phyloP scores from a whole-genome alignment of 2,329 filamentous ascomycete genomes.

The Colletotrichum somersetense region DNA sequence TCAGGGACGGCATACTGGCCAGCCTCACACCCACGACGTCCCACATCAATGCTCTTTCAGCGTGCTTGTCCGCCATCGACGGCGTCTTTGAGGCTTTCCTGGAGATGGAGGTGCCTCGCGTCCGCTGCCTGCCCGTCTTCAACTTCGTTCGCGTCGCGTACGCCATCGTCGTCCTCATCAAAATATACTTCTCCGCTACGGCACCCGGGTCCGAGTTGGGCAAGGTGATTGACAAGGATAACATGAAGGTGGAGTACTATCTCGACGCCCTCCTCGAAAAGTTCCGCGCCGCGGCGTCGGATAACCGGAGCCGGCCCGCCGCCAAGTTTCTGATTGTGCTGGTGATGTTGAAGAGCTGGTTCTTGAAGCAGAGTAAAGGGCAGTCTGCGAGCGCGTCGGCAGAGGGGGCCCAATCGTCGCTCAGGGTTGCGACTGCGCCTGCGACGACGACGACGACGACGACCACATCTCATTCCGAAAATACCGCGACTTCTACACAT shows the following conservation, averaged over 20 bases:
- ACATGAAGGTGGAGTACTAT: slow-evolving; percentile 75
- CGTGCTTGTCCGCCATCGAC: slow-evolving; percentile 76
- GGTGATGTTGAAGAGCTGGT: slow-evolving; percentile 78
- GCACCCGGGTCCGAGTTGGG: slow-evolving; percentile 75
- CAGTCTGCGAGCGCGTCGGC: slow-evolving; percentile 15
- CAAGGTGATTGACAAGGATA: slow-evolving; percentile 75
- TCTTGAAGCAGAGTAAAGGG: slow-evolving; percentile 63
- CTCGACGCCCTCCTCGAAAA: slow-evolving; percentile 78
- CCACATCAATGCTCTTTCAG: slow-evolving; percentile 75
- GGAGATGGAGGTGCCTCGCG: slow-evolving; percentile 67
- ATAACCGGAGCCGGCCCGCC: slow-evolving; percentile 73
- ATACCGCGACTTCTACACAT: not conserved
- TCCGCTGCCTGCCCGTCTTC: slow-evolving; percentile 77
- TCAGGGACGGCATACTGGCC: slow-evolving; percentile 57
- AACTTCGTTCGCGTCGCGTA: slow-evolving; percentile 80
- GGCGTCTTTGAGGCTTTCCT: slow-evolving; percentile 75
- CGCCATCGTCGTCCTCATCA: slow-evolving; percentile 78
- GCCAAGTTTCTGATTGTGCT: slow-evolving; percentile 79
- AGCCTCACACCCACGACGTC: slow-evolving; percentile 63
- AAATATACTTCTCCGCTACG: slow-evolving; percentile 77
- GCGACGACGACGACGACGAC: slow-evolving; percentile 23
- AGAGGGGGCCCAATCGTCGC: slow-evolving; percentile 14
- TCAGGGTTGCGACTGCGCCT: not conserved
- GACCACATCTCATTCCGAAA: slow-evolving; percentile 3
- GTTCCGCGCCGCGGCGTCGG: slow-evolving; percentile 73